phyloP scores from a whole-genome alignment of 139 green algal species.

The Diplosphaera chodatii region DNA sequence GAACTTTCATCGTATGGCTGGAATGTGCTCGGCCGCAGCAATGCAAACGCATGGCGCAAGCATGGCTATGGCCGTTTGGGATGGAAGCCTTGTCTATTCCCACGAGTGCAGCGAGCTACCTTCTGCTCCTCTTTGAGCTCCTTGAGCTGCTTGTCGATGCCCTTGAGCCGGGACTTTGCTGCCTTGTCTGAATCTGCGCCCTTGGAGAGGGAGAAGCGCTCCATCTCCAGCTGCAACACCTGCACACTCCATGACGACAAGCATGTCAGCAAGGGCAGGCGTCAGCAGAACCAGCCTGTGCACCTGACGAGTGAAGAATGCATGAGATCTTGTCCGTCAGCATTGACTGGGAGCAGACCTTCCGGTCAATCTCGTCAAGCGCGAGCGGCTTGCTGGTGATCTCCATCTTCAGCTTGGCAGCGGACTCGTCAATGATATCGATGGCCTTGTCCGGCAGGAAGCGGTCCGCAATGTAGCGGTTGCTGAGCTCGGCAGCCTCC shows the following conservation, averaged over 20 bases:
- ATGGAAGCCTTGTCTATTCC: no score
- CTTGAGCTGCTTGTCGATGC: background rate
- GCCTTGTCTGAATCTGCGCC: conserved; percentile 34
- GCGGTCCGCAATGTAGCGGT: conserved; percentile 91
- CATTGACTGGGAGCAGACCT: no score
- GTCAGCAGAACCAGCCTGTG: no score
- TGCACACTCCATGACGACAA: no score
- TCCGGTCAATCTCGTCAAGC: conserved; percentile 92
- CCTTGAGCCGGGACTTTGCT: conserved; percentile 11
- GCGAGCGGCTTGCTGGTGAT: conserved; percentile 93
- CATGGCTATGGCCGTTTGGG: no score
- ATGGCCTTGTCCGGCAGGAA: conserved; percentile 77
- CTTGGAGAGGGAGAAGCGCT: conserved; percentile 71
- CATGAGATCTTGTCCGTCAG: no score
- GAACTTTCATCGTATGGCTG: no score
- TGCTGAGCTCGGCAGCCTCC: conserved; percentile 72
- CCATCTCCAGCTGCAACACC: conserved; percentile 91
- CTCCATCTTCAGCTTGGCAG: conserved; percentile 99
- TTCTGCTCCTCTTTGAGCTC: background rate
- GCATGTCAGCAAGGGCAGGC: no score
- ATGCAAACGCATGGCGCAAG: no score
- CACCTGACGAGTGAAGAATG: no score
- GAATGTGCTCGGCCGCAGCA: no score
- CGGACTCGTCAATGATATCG: conserved; percentile 74
- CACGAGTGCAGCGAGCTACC: no score